Conservation (phyloP, 768 basidiomycete species). For the Tylopilus sp. region DNA sequence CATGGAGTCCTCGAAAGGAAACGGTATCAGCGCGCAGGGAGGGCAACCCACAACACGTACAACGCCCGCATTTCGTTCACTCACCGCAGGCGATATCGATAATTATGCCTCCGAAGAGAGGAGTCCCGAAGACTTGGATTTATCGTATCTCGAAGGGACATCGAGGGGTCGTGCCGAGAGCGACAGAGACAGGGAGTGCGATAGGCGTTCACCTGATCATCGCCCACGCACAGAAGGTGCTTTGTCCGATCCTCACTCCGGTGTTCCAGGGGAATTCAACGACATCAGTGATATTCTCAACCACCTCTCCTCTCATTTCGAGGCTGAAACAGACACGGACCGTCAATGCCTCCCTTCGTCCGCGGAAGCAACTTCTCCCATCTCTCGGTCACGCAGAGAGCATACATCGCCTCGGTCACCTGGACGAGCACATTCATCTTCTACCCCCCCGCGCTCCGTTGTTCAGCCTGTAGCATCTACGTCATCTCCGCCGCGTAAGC, state of each 20-base stretch:
- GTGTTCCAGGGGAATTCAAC: constrained; percentile 56
- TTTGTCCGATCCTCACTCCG: constrained; percentile 42
- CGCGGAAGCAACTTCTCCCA: constrained; percentile 25
- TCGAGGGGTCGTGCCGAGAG: constrained; percentile 16
- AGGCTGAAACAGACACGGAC: constrained; percentile 47
- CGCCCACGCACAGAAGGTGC: constrained; percentile 26
- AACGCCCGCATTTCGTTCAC: constrained; percentile 76
- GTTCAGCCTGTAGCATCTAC: constrained; percentile 51
- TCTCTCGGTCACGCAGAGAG: constrained; percentile 28
- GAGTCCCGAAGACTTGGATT: constrained; percentile 50
- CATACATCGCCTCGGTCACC: constrained; percentile 22
- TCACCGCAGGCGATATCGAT: constrained; percentile 49
- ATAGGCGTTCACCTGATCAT: constrained; percentile 32
- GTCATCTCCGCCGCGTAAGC: constrained; percentile 35
- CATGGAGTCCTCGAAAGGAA: constrained; percentile 44
- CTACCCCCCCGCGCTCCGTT: constrained; percentile 32
- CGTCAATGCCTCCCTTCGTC: constrained; percentile 39
- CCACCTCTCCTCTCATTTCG: constrained; percentile 70
- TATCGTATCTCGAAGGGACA: constrained; percentile 46
- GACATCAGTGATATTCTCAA: constrained; percentile 77
- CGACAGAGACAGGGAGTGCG: constrained; percentile 42
- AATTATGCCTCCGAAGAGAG: constrained; percentile 28
- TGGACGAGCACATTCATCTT: constrained; percentile 32
- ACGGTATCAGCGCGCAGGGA: constrained; percentile 43
- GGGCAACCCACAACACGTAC: constrained; percentile 56